Evolutionary conservation across 306 rosid genomes (phyloP), one percentile per base, ranked within the genome.

Genomic region (Vigna radiata): DNA sequence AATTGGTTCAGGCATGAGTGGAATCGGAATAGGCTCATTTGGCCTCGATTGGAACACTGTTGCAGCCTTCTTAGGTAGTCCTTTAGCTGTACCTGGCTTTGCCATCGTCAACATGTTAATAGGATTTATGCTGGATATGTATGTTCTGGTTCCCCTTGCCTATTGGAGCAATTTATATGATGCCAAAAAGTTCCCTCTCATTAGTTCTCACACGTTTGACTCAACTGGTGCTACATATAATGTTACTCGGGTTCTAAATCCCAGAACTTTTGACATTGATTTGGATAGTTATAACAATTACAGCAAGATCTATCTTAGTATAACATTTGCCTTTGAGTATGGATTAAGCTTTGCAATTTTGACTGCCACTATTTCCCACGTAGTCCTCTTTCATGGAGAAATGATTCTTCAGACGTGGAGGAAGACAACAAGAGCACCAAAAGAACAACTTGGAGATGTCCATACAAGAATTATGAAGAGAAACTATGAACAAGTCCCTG

Each of bases 11-110:
- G 98, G 98, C 14, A 39, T 63, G 44, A 16, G 23, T 0, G 98
- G 98, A 41, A 90, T 94, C 2, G 98, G 98, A 13, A 44, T 94
- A 3, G 95, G 95, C 46, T 87, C 98, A 1, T 89, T 94, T 17
- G 85, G 87, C 65, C 50, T 94, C 0, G 98, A 94, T 37, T 94
- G 97, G 98, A 86, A 90, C 44, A 87, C 96, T 0, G 90, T 86
- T 69, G 93, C 87, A 5, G 75, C 89, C 43, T 94, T 92, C 83
- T 69, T 89, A 19, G 86, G 86, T 9, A 90, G 93, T 68, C 98
- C 98, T 52, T 71, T 94, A 68, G 91, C 96, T 48, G 52, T 75
- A 4, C 97, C 98, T 9, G 91, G 84, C 67, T 90, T 89, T 52
- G 97, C 94, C 17, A 89, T 88, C 21, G 3, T 90, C 59, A 92